Evolutionary conservation across 2,329 filamentous ascomycete species (phyloP), one percentile per base, ranked within the genome.

Genomic region (Bipolaris oryzae): DNA sequence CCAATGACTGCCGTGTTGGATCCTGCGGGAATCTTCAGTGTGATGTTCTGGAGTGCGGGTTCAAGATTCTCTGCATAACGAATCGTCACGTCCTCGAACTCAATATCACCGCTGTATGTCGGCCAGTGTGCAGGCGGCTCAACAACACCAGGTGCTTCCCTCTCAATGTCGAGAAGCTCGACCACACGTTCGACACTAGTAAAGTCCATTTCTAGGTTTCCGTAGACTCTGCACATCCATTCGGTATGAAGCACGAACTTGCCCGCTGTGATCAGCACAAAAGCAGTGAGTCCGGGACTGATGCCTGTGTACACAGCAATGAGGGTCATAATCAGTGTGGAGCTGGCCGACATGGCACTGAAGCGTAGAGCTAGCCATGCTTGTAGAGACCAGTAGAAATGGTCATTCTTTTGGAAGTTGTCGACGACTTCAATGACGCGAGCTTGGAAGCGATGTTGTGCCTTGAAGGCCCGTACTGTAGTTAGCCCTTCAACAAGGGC

Each of bases 361-460:
- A 95, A 94, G 11, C 92, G 87, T 68, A 89, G 92, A 72, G 88
- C 87, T 2, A 96, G 81, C 92, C 92, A 96, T 7, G 87, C 86
- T 63, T 96, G 91, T 41, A 96, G 82, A 56, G 88, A 90, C 79
- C 92, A 96, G 78, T 96, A 96, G 77, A 96, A 96, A 74, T 97
- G 93, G 68, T 97, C 93, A 84, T 96, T 95, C 72, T 92, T 92
- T 74, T 96, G 93, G 71, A 96, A 96, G 16, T 87, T 87, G 70
- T 96, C 92, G 0, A 92, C 92, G 0, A 92, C 92, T 2, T 83
- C 80, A 33, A 97, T 88, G 50, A 96, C 91, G 48, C 88, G 85
- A 60, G 87, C 84, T 70, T 96, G 91, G 69, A 96, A 96, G 50
- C 89, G 87, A 3, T 84, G 79, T 65, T 96, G 89, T 0, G 89